Percentiles rank a stretch among this genome's conserved stretches.
phyloP scores from a whole-genome alignment of 2,329 filamentous ascomycete genomes.

The Botrytis cinerea region DNA sequence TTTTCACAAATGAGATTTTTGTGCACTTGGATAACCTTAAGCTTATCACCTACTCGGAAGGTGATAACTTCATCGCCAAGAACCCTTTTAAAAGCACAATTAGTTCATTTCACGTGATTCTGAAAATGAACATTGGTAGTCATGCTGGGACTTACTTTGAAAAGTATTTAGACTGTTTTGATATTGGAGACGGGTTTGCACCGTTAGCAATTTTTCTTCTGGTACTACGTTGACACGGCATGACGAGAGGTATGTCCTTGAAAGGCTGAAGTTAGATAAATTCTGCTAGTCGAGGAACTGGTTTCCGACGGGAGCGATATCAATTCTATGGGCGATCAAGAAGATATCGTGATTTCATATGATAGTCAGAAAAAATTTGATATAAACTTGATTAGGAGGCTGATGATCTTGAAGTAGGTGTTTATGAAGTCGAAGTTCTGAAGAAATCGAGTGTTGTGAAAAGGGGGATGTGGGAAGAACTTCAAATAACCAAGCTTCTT shows the following conservation, averaged over 20 bases:
- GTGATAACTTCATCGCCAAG: not conserved
- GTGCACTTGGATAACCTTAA: conserved; percentile 12
- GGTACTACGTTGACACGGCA: not conserved
- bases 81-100: not conserved
- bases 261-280: no score
- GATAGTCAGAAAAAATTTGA: no score
- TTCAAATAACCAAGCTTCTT: not conserved
- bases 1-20: conserved; percentile 26
- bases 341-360: not conserved
- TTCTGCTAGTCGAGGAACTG: not conserved
- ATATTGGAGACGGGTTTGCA: not conserved
- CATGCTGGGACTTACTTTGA: conserved; percentile 1
- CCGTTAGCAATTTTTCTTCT: not conserved
- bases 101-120: not conserved
- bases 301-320: not conserved
- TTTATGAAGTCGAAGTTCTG: not conserved
- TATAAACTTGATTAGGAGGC: not conserved
- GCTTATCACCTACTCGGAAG: not conserved
- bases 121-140: not conserved
- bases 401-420: not conserved
- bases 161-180: not conserved
- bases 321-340: not conserved
- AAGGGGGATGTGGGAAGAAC: not conserved
- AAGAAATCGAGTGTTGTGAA: not conserved
- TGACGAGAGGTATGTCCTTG: not conserved